Conservation (phyloP, 1,139 yeast genomes). For the Diutina rugosa region DNA sequence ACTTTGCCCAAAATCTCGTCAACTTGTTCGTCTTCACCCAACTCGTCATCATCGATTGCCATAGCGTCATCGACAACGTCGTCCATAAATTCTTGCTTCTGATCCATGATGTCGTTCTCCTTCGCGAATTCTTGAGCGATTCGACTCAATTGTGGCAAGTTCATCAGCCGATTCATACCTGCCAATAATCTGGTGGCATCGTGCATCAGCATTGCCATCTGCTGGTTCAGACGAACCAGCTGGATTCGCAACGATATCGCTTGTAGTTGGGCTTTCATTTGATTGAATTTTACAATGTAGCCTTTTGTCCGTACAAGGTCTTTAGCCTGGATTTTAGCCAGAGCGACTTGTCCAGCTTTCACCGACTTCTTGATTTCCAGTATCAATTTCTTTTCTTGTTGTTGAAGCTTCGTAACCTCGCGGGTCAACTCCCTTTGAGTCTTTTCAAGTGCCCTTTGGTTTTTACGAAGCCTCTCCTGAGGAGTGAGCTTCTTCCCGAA, state of each 20-base stretch:
- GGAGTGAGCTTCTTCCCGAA: slow-evolving; percentile 92
- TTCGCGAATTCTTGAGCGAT: slow-evolving; percentile 93
- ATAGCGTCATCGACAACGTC: slow-evolving; percentile 94
- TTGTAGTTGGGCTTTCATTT: slow-evolving; percentile 91
- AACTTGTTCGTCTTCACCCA: slow-evolving; percentile 69
- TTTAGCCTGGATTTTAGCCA: slow-evolving; percentile 90
- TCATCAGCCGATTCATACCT: slow-evolving; percentile 84
- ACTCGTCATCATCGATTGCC: slow-evolving; percentile 66
- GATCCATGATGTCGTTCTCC: slow-evolving; percentile 95
- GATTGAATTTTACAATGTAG: slow-evolving; percentile 76
- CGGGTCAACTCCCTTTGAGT: slow-evolving; percentile 88
- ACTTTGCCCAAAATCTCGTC: slow-evolving; percentile 90
- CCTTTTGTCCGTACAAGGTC: slow-evolving; percentile 82
- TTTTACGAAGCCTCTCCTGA: slow-evolving; percentile 86
- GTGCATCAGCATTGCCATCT: slow-evolving; percentile 90
- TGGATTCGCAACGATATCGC: slow-evolving; percentile 88
- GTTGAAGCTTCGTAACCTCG: slow-evolving; percentile 74
- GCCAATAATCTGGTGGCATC: slow-evolving; percentile 85
- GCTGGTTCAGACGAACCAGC: slow-evolving; percentile 82
- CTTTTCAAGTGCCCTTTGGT: slow-evolving; percentile 86
- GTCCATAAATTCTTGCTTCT: slow-evolving; percentile 97
- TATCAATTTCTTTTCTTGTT: slow-evolving; percentile 80
- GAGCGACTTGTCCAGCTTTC: slow-evolving; percentile 74
- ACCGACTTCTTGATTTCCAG: slow-evolving; percentile 85
- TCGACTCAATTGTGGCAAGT: slow-evolving; percentile 74